Evolutionary conservation across 805 yeast species (phyloP), one percentile per base, ranked within the genome.

Genomic region (Isabelozyma rhagii): DNA sequence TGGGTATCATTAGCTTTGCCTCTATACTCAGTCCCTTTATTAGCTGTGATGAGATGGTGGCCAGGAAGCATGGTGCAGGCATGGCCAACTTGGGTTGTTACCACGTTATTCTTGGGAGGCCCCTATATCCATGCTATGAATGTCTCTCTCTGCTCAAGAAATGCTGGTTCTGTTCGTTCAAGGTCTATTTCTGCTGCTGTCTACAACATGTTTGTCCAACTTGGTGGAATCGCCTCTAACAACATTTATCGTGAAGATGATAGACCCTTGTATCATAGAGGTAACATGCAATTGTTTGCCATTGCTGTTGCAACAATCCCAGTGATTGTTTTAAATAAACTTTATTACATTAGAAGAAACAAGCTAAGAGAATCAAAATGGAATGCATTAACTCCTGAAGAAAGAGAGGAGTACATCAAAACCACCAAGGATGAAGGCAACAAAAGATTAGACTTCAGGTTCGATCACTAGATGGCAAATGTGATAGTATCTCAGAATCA

Each of bases 21-120:
- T 10, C 3, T 51, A 7, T 49, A 39, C 34, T 41, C 63, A 34
- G 54, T 72, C 3, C 70, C 74, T 5, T 53, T 72, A 18, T 48
- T 71, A 10, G 58, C 60, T 14, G 66, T 63, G 13, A 51, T 68
- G 40, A 55, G 77, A 25, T 76, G 58, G 61, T 74, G 80, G 79
- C 55, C 64, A 0, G 77, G 77, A 3, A 66, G 75, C 21, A 71
- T 69, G 57, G 55, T 55, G 2, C 52, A 67, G 38, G 53, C 59
- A 3, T 76, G 81, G 80, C 74, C 73, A 3, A 74, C 79, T 4
- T 77, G 70, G 63, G 67, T 64, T 1, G 43, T 78, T 25, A 60
- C 69, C 9, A 60, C 66, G 6, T 44, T 64, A 15, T 40, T 60
- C n/a, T 10, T 61, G 27, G 68, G 62, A 8, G 43, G 49, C 2